These are phyloP conservation scores for Clathrospora elynae DNA, from an alignment of 2,329 filamentous ascomycete genomes.

Conservation along the genomic window DNA sequence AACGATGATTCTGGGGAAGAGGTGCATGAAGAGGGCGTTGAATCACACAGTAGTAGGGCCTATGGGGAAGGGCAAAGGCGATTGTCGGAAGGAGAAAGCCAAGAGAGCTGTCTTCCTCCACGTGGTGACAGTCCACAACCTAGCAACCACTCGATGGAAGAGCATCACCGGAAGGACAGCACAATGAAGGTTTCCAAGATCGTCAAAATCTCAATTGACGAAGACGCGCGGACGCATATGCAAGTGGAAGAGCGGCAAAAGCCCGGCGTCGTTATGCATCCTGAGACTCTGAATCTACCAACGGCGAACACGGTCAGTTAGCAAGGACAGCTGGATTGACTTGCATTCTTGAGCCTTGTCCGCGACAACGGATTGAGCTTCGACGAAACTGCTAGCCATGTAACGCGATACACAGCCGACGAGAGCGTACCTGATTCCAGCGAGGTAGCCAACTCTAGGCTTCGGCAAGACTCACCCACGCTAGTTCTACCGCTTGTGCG, in stretches of 20 bases:
- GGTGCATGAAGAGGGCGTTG: not conserved
- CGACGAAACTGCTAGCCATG: slow-evolving; percentile 6
- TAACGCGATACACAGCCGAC: not conserved
- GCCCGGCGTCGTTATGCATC: not conserved
- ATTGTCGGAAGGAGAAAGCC: no score
- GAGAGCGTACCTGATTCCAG: not conserved
- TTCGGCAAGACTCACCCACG: no score
- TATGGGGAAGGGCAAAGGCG: not conserved
- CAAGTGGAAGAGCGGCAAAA: not conserved
- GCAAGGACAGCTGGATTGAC: slow-evolving; percentile 3
- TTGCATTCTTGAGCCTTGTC: slow-evolving; percentile 4
- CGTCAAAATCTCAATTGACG: not conserved
- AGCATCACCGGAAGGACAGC: slow-evolving; percentile 3
- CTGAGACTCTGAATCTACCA: not conserved
- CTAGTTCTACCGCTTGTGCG: no score
- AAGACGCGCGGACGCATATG: not conserved
- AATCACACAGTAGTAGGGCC: not conserved
- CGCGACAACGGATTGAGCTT: slow-evolving; percentile 6
- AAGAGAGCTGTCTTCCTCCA: no score
- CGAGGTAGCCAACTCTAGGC: no score
- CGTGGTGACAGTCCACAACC: no score
- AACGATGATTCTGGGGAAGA: not conserved
- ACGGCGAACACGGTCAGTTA: not conserved
- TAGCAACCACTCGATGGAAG: no score
- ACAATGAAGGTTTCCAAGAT: slow-evolving; percentile 3